Conservation (phyloP, 83 land plant species). For the Diphasiastrum complanatum region DNA sequence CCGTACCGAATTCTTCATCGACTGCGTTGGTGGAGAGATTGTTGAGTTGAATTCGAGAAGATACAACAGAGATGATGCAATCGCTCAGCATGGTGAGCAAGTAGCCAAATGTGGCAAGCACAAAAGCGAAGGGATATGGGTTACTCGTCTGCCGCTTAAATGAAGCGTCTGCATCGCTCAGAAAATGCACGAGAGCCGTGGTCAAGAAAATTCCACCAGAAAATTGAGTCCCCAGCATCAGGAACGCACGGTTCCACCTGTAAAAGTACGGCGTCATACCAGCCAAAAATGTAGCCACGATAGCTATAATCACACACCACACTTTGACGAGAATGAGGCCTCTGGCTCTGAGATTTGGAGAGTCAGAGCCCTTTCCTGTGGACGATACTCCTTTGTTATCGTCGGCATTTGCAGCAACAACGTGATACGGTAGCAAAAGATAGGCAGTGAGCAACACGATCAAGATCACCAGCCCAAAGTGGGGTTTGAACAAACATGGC, state of each 20-base stretch:
- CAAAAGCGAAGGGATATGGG: background rate
- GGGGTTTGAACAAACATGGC: too few relatives aligned
- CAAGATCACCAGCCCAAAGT: too few relatives aligned
- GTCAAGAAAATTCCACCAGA: background rate
- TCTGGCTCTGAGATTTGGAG: background rate
- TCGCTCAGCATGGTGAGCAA: background rate
- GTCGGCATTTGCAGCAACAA: background rate
- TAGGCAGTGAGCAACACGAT: too few relatives aligned
- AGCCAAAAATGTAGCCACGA: background rate
- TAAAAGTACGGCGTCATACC: background rate
- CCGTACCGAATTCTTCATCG: too few relatives aligned
- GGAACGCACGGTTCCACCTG: background rate
- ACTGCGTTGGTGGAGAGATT: too few relatives aligned
- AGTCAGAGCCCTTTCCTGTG: background rate
- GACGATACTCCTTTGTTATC: background rate
- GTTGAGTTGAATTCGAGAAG: background rate
- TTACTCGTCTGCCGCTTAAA: background rate
- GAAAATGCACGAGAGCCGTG: background rate
- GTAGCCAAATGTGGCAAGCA: constrained; percentile 1
- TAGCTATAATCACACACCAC: background rate
- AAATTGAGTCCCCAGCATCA: background rate
- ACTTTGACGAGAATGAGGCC: background rate
- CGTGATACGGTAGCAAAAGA: background rate
- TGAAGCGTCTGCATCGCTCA: background rate
- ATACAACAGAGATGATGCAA: background rate